Conservation (phyloP, 768 basidiomycete species). For the Trametes meyenii region DNA sequence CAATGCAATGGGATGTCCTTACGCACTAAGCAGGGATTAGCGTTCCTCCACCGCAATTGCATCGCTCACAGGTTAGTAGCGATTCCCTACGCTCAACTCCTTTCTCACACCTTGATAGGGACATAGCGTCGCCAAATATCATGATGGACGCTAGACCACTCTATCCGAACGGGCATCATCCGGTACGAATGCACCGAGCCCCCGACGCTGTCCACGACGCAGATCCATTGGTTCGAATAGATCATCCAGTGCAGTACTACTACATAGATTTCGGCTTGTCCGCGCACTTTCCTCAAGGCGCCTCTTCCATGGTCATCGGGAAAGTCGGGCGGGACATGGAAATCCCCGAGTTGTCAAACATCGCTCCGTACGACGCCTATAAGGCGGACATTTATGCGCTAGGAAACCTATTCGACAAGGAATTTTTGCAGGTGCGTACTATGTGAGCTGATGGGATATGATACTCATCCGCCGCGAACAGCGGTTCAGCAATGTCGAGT, state of each 20-base stretch:
- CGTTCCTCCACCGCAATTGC: constrained; percentile 28
- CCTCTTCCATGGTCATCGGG: constrained; percentile 18
- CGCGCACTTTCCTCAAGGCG: constrained; percentile 4
- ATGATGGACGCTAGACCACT: constrained; percentile 28
- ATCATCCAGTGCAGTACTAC: constrained; percentile 37
- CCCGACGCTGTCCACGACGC: constrained; percentile 37
- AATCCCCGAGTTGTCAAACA: constrained; percentile 29
- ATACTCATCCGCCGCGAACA: too few relatives aligned
- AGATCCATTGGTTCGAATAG: constrained; percentile 35
- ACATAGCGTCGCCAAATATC: constrained; percentile 24
- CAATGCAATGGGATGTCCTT: not conserved
- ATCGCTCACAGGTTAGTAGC: constrained; percentile 30
- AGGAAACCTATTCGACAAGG: constrained; percentile 18
- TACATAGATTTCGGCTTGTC: constrained; percentile 30
- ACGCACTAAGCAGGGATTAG: constrained; percentile 23
- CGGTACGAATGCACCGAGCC: constrained; percentile 33
- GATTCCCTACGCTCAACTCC: constrained; percentile 12
- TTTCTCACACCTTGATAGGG: not conserved
- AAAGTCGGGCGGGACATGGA: constrained; percentile 18
- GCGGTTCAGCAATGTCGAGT: not conserved
- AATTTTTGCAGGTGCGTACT: too few relatives aligned
- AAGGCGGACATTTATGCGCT: constrained; percentile 35
- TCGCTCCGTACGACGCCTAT: constrained; percentile 34
- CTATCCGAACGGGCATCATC: constrained; percentile 27
- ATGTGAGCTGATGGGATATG: too few relatives aligned